These are phyloP conservation scores for Hypoxylon sp. DNA, from an alignment of 2,329 filamentous ascomycete species.

Conservation along the genomic window DNA sequence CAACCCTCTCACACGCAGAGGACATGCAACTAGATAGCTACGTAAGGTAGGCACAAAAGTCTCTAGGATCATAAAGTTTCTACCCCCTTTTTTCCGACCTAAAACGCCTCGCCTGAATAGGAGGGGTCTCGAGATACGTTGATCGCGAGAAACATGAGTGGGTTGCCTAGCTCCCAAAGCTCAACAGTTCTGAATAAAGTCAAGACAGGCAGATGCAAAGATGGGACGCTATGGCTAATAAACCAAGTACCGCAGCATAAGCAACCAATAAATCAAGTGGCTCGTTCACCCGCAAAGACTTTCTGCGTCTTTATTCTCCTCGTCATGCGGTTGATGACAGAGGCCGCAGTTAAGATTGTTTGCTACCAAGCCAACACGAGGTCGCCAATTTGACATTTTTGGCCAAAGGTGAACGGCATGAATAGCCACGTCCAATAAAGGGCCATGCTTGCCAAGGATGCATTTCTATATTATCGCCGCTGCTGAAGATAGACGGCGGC, in stretches of 20 bases:
- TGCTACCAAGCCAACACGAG: neutral
- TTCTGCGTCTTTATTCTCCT: neutral
- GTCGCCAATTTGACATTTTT: neutral
- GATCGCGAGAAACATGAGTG: constrained; percentile 15
- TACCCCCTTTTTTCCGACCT: constrained; percentile 27
- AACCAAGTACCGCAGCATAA: constrained; percentile 27
- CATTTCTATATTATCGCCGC: constrained; percentile 46
- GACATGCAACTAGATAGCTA: constrained; percentile 7
- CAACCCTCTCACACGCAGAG: neutral
- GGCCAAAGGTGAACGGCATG: neutral
- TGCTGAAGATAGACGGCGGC: constrained; percentile 68
- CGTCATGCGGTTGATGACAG: neutral
- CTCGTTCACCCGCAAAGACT: constrained; percentile 15
- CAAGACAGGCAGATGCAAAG: constrained; percentile 12
- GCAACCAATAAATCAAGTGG: constrained; percentile 19
- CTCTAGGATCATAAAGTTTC: constrained; percentile 2
- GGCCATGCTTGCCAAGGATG: neutral
- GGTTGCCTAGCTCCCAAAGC: constrained; percentile 5
- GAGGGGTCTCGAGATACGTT: constrained; percentile 23
- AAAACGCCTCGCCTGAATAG: constrained; percentile 38
- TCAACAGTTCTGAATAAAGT: constrained; percentile 8
- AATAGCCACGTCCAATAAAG: neutral
- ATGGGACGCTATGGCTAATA: constrained; percentile 13
- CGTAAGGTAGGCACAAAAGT: constrained; percentile 1
- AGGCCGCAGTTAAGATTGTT: neutral